Conservation (phyloP, 148 eudicot species). For the Rhododendron griersonianum region DNA sequence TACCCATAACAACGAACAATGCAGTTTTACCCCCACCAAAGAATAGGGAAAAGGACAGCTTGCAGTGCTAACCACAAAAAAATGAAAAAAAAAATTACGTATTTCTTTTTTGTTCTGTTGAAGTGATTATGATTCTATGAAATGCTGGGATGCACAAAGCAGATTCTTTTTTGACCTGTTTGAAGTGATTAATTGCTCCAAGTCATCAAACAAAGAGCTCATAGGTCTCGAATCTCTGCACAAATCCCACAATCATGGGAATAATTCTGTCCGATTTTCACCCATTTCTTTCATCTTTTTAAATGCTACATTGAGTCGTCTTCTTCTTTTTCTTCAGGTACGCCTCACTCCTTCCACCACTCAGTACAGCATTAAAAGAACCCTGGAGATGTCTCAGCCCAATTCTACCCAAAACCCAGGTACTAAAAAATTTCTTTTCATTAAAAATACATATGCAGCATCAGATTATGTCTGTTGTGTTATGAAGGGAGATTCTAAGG, state of each 20-base stretch:
- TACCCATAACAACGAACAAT: too few species aligned
- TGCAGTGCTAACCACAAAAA: too few species aligned
- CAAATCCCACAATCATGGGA: neutral
- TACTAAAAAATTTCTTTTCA: neutral
- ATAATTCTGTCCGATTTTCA: neutral
- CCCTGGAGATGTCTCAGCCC: conserved; percentile 16
- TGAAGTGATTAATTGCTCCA: neutral
- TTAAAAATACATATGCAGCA: neutral
- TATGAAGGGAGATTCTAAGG: too few species aligned
- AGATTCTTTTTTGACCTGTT: too few species aligned
- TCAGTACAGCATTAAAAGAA: neutral
- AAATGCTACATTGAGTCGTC: neutral
- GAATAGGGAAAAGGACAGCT: too few species aligned
- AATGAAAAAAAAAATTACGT: too few species aligned
- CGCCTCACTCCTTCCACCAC: neutral
- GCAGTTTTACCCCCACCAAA: too few species aligned
- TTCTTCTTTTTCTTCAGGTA: neutral
- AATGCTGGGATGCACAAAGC: too few species aligned
- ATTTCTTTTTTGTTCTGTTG: too few species aligned
- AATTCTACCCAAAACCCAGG: conserved; percentile 22
- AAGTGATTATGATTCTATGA: too few species aligned
- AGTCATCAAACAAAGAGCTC: neutral
- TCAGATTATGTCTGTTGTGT: neutral
- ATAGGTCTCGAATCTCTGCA: neutral
- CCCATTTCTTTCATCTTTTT: neutral